Base-by-base conservation (phyloP, 2,329 filamentous ascomycete genomes). In the Xylaria sp. region DNA sequence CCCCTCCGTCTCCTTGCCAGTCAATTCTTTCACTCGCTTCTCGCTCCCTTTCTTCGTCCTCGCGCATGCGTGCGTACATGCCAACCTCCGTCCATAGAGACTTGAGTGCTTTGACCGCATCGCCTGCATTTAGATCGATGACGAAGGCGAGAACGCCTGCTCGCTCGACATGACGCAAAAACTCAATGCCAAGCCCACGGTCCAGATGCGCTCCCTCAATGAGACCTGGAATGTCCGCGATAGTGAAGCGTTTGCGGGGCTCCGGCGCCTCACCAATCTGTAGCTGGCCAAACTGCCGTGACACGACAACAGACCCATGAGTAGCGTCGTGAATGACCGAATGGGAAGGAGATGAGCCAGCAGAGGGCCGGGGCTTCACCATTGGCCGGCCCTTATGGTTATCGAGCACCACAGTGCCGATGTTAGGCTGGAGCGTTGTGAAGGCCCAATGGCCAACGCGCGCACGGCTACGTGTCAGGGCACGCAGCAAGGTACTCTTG, bases 381-480 rank as follows among this genome's bases (percentile, higher is more conserved):
- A 87, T 65, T 1, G 94, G 93, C 0, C 93, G 89, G 2, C 94
- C 94, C 67, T 90, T 90, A 82, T 96, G 89, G 78, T 94, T 89
- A 80, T 99, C 96, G 12, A 99, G 87, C 15, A 98, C 91, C 7
- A 99, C 94, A 0, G 96, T 99, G 60, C 96, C 96, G 64, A 99
- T 97, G 74, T 97, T 98, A 2, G 96, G 96, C 74, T 94, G 91
- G 9, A 99, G 85, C 0, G 96, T 99, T 2, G 96, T 99, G 79
- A 99, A 99, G 10, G 94, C 95, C 96, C 96, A 99, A 79, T 92
- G 91, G 49, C 96, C 96, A 36, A 99, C 90, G 48, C 96, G 89
- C 1, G 96, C 93, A 68, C 94, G 91, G 78, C 93, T 97, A 79
- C 94, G 94, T 75, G 91, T 97, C 75, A 99, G 83, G 2, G 94